A percentile compares a stretch with the other conserved stretches of the same genome.
phyloP scores from a whole-genome alignment of 2,329 filamentous ascomycete genomes.

The Pseudogymnoascus sp. region DNA sequence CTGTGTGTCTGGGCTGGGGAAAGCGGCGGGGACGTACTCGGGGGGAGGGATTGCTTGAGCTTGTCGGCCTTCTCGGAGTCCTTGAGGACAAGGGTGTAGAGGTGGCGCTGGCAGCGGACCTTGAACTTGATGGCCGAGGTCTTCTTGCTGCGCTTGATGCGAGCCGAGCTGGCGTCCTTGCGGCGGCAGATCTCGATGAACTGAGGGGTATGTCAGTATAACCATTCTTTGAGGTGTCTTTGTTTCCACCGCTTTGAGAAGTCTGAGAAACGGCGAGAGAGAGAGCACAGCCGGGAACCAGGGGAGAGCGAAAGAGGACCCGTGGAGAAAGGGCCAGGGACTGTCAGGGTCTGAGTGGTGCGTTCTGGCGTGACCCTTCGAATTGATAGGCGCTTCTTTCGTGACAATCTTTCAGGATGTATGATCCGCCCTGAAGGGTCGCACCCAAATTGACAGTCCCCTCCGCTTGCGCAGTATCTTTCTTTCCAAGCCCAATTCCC shows the following conservation, averaged over 20 bases:
- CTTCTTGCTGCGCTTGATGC: constrained; percentile 94
- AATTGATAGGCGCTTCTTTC: constrained; percentile 24
- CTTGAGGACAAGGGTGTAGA: constrained; percentile 98
- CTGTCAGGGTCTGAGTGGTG: background rate
- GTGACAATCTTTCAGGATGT: background rate
- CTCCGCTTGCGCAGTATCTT: background rate
- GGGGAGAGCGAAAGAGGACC: background rate
- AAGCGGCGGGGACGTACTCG: constrained; percentile 59
- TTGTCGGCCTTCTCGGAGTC: constrained; percentile 99
- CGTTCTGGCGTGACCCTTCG: background rate
- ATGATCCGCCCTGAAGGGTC: background rate
- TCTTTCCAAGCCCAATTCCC: background rate
- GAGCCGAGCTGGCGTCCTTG: constrained; percentile 95
- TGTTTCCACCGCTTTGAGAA: background rate
- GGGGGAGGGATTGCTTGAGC: constrained; percentile 97
- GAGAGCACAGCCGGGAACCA: background rate
- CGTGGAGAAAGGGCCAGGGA: background rate
- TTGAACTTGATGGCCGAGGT: constrained; percentile 98
- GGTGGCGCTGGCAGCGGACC: constrained; percentile 93
- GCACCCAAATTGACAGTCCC: background rate
- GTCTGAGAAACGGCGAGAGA: background rate
- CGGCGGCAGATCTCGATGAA: constrained; percentile 99
- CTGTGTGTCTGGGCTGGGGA: constrained; percentile 33
- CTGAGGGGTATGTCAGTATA: constrained; percentile 35
- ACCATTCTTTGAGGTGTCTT: background rate